These are phyloP conservation scores for Eucommia ulmoides DNA, from an alignment of 257 asterid genomes.

Conservation along the genomic window DNA sequence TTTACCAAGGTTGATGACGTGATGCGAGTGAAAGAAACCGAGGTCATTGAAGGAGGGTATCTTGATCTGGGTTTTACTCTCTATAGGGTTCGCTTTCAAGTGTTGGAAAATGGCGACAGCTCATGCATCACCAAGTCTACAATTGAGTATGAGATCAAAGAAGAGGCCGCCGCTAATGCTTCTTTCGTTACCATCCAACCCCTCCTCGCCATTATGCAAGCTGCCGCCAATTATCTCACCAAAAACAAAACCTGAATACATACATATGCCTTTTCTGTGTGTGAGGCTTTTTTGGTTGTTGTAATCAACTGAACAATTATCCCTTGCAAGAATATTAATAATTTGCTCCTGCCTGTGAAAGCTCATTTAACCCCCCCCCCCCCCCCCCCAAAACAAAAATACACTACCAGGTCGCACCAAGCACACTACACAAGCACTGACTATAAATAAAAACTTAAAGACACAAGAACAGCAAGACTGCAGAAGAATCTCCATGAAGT, in stretches of 20 bases:
- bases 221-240: conserved; percentile 7
- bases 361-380: too few species aligned
- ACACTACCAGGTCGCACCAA: too few species aligned
- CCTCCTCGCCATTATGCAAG: conserved; percentile 2
- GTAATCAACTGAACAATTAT: not conserved
- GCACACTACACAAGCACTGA: too few species aligned
- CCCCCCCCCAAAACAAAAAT: too few species aligned
- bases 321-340: not conserved
- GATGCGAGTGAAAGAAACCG: conserved; percentile 12
- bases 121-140: conserved; percentile 11
- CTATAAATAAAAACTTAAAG: too few species aligned
- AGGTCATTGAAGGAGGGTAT: conserved; percentile 15
- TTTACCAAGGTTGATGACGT: conserved; percentile 14
- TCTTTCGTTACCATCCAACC: conserved; percentile 9
- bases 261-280: not conserved
- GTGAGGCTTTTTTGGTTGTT: not conserved
- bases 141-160: conserved; percentile 14
- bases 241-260: not conserved
- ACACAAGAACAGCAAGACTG: too few species aligned
- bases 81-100: conserved; percentile 8
- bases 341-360: too few species aligned
- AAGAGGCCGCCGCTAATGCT: conserved; percentile 13
- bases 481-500: too few species aligned
- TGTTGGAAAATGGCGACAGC: not conserved
- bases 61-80: conserved; percentile 17